Evolutionary conservation across 2,329 filamentous ascomycete species (phyloP).

Genomic region (Fusarium clavum): DNA sequence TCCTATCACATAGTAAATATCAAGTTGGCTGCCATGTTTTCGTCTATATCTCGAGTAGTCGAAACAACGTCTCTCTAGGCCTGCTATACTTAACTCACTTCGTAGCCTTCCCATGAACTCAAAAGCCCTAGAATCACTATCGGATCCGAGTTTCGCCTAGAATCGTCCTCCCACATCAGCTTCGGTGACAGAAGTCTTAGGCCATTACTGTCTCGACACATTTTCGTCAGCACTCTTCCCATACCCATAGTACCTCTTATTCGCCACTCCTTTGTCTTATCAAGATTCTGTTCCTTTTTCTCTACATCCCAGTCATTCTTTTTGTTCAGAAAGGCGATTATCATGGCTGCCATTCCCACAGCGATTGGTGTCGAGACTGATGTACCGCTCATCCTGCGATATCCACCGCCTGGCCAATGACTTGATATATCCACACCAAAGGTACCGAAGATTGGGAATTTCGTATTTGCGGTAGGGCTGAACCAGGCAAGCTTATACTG

Average conservation of each 20-base stretch:
- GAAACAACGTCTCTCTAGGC: not conserved
- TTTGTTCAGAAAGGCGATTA: constrained; percentile 30
- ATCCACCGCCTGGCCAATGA: constrained; percentile 26
- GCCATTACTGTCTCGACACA: constrained; percentile 25
- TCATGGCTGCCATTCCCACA: constrained; percentile 28
- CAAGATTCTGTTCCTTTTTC: not conserved
- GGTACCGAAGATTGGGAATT: constrained; percentile 19
- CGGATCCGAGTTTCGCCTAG: not conserved
- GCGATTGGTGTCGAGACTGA: constrained; percentile 28
- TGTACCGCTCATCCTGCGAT: constrained; percentile 24
- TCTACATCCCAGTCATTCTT: constrained; percentile 9
- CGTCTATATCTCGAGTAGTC: not conserved
- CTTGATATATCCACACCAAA: constrained; percentile 20
- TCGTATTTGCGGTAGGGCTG: constrained; percentile 6
- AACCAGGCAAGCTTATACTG: constrained; percentile 10
- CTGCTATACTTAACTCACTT: not conserved
- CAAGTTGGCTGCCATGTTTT: not conserved
- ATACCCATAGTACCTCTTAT: constrained; percentile 23
- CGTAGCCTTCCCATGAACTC: not conserved
- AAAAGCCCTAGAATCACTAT: not conserved
- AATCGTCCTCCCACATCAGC: constrained; percentile 23
- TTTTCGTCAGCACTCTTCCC: constrained; percentile 23
- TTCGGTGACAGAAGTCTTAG: constrained; percentile 21
- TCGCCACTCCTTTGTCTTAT: constrained; percentile 17
- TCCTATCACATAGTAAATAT: not conserved